Evolutionary conservation across 257 asterid species (phyloP).

Genomic region (Nicotiana tabacum): DNA sequence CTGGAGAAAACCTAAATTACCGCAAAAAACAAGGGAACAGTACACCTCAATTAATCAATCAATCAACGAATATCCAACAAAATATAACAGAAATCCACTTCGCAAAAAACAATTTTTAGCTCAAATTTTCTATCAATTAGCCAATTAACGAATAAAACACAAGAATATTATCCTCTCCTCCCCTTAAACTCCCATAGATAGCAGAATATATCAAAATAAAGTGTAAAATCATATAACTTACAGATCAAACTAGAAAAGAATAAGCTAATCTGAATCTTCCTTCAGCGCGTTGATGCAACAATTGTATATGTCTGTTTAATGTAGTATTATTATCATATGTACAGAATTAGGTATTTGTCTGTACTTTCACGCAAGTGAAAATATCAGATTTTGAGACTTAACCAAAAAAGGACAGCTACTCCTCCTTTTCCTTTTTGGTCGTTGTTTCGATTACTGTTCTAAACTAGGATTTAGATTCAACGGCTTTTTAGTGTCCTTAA

Average conservation of each 20-base stretch:
- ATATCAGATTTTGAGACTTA: not conserved
- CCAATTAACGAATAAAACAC: not conserved
- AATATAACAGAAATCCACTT: constrained; percentile 24
- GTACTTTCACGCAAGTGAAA: not conserved
- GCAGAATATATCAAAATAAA: not conserved
- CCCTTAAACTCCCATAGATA: not conserved
- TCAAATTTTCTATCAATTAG: constrained; percentile 7
- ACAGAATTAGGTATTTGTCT: not conserved
- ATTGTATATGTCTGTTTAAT: not conserved
- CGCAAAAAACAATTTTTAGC: constrained; percentile 31
- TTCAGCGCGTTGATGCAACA: not conserved
- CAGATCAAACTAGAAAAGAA: not conserved
- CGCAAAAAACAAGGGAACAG: not conserved
- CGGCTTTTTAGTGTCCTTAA: not conserved
- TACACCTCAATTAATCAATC: not conserved
- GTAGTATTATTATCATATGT: not conserved
- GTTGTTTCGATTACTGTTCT: not conserved
- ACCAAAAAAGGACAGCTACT: not conserved
- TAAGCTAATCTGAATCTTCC: not conserved
- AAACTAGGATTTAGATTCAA: not conserved
- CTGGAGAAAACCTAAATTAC: not conserved
- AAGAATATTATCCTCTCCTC: not conserved
- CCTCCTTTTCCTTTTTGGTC: not conserved
- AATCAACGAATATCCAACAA: not conserved
- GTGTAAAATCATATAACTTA: not conserved